phyloP scores from a whole-genome alignment of 805 yeast species.

The Barnettozyma sucrosica region DNA sequence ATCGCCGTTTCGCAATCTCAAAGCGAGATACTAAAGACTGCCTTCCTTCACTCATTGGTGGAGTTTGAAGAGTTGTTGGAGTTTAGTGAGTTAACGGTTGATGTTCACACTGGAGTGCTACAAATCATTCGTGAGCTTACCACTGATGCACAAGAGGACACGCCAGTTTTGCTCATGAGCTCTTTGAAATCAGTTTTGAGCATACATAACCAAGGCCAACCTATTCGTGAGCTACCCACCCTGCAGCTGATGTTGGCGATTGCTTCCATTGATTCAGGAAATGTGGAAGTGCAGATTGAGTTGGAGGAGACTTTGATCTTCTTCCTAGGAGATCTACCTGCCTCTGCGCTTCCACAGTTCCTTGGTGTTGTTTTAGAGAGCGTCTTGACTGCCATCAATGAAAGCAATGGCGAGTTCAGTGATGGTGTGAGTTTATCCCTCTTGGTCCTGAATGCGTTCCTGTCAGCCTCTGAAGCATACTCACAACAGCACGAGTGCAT shows the following conservation, averaged over 20 bases:
- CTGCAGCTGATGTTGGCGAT: conserved; percentile 55
- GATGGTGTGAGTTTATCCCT: conserved; percentile 1
- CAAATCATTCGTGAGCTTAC: conserved; percentile 28
- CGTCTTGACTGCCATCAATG: conserved; percentile 34
- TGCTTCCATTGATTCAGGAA: conserved; percentile 68
- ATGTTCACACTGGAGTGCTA: not conserved
- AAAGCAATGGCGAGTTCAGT: conserved; percentile 5
- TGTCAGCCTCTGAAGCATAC: conserved; percentile 6
- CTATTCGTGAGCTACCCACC: conserved; percentile 17
- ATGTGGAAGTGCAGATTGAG: conserved; percentile 61
- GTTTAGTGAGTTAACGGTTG: not conserved
- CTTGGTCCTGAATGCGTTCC: not conserved
- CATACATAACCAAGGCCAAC: not conserved
- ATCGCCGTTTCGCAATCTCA: not conserved
- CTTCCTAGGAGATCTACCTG: conserved; percentile 43
- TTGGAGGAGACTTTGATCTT: conserved; percentile 62
- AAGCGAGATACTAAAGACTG: conserved; percentile 23
- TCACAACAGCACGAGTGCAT: conserved; percentile 26
- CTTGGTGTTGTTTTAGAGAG: conserved; percentile 51
- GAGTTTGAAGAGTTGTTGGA: conserved; percentile 1
- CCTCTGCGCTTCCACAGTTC: conserved; percentile 38
- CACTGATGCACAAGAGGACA: conserved; percentile 70
- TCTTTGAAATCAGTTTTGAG: conserved; percentile 41
- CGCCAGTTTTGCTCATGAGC: conserved; percentile 59
- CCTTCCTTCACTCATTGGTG: not conserved